Percentiles rank a stretch among this genome's conserved stretches.
Conservation (phyloP, 257 asterid species). For the Gentiana dahurica region DNA sequence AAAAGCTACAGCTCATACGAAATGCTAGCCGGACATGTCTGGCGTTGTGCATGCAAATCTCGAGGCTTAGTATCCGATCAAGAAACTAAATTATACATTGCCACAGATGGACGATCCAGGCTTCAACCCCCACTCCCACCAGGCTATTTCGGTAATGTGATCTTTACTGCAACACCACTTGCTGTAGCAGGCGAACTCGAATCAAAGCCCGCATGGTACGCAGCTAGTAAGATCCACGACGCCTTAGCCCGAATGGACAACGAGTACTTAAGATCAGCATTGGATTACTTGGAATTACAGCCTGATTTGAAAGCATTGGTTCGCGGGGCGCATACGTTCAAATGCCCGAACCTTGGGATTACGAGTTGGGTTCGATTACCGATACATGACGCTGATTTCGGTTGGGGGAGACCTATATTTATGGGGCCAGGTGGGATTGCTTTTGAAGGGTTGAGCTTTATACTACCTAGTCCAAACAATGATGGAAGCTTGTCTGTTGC, state of each 20-base stretch:
- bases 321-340: slow-evolving; percentile 78
- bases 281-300: slow-evolving; percentile 79
- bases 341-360: slow-evolving; percentile 88
- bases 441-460: slow-evolving; percentile 69
- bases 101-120: slow-evolving; percentile 73
- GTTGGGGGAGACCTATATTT: slow-evolving; percentile 80
- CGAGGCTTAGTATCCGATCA: slow-evolving; percentile 62
- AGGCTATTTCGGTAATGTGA: slow-evolving; percentile 84
- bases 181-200: slow-evolving; percentile 57
- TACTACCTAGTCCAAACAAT: slow-evolving; percentile 51
- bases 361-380: slow-evolving; percentile 89
- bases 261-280: slow-evolving; percentile 71
- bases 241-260: slow-evolving; percentile 72
- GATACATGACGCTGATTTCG: slow-evolving; percentile 81
- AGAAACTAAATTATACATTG: slow-evolving; percentile 64
- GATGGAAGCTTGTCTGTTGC: slow-evolving; percentile 80
- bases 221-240: slow-evolving; percentile 61
- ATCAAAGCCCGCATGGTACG: slow-evolving; percentile 51
- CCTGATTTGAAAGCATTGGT: slow-evolving; percentile 74
- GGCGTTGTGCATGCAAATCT: slow-evolving; percentile 68
- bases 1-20: slow-evolving; percentile 68
- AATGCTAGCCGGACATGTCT: slow-evolving; percentile 75
- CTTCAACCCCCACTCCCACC: slow-evolving; percentile 58
- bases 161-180: slow-evolving; percentile 66
- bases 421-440: slow-evolving; percentile 97